Conservation (phyloP, 176 grass and related monocot genomes). For the Oryza brachyantha region DNA sequence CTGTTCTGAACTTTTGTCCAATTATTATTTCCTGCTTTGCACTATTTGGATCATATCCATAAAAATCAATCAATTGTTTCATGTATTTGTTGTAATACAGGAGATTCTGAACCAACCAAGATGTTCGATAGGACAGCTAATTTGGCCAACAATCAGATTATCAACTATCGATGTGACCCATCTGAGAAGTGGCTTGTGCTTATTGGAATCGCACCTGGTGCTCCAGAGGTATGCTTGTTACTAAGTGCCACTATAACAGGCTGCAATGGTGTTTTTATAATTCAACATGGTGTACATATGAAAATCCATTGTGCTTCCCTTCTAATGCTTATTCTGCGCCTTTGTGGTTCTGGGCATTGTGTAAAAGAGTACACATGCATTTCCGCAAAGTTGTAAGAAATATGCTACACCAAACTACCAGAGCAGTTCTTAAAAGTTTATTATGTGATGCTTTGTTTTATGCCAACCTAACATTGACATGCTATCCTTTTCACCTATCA, state of each 20-base stretch:
- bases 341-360: not conserved
- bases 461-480: not conserved
- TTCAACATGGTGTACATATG: not conserved
- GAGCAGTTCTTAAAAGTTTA: not conserved
- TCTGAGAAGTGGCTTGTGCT: constrained; percentile 92
- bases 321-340: no score
- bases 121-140: constrained; percentile 97
- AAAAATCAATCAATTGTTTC: not conserved
- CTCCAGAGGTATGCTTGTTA: constrained; percentile 60
- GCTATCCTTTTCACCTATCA: constrained; percentile 35
- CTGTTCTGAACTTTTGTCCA: not conserved
- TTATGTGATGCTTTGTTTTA: not conserved
- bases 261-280: not conserved
- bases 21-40: not conserved
- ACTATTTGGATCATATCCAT: not conserved
- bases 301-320: no score
- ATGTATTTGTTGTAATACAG: constrained; percentile 37
- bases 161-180: constrained; percentile 88
- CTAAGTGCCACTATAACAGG: not conserved
- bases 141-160: constrained; percentile 92
- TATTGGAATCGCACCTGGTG: constrained; percentile 91
- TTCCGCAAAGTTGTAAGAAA: not conserved
- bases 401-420: not conserved
- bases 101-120: constrained; percentile 83
- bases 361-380: not conserved